phyloP scores from a whole-genome alignment of 1,284 basidiomycete species.

The Cerrena zonata region DNA sequence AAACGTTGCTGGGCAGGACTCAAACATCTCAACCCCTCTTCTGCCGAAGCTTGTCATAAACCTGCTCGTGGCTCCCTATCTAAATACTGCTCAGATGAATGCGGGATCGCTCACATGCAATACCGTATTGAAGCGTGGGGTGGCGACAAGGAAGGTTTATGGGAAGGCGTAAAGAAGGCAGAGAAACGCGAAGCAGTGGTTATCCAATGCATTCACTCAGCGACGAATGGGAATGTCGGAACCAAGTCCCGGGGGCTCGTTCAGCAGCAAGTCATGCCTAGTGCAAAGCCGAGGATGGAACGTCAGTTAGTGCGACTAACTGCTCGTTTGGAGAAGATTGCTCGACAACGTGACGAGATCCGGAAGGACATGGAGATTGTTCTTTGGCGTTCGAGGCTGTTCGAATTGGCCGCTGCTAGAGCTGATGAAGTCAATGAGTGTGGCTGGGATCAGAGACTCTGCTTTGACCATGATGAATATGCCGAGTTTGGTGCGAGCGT shows the following conservation, averaged over 20 bases:
- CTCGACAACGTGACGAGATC: slow-evolving; percentile 53
- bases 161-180: slow-evolving; percentile 66
- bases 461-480: slow-evolving; percentile 72
- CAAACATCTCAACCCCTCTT: slow-evolving; percentile 52
- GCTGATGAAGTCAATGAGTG: slow-evolving; percentile 58
- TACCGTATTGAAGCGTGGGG: slow-evolving; percentile 58
- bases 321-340: slow-evolving; percentile 46
- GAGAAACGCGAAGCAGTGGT: slow-evolving; percentile 66
- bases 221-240: slow-evolving; percentile 17
- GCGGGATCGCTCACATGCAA: slow-evolving; percentile 65
- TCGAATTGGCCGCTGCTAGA: slow-evolving; percentile 58
- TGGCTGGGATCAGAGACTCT: slow-evolving; percentile 81
- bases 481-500: slow-evolving; percentile 57
- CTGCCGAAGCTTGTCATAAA: slow-evolving; percentile 65
- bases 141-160: slow-evolving; percentile 54
- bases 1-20: slow-evolving; percentile 64
- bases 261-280: slow-evolving; percentile 21
- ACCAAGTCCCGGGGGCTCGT: slow-evolving; percentile 2
- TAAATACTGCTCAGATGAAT: slow-evolving; percentile 80
- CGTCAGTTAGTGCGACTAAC: slow-evolving; percentile 51
- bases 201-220: slow-evolving; percentile 25
- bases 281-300: slow-evolving; percentile 34
- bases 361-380: slow-evolving; percentile 63
- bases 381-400: slow-evolving; percentile 58
- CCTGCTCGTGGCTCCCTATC: slow-evolving; percentile 73